Base-by-base conservation (phyloP, 306 rosid species). In the Hippophae tibetana region DNA sequence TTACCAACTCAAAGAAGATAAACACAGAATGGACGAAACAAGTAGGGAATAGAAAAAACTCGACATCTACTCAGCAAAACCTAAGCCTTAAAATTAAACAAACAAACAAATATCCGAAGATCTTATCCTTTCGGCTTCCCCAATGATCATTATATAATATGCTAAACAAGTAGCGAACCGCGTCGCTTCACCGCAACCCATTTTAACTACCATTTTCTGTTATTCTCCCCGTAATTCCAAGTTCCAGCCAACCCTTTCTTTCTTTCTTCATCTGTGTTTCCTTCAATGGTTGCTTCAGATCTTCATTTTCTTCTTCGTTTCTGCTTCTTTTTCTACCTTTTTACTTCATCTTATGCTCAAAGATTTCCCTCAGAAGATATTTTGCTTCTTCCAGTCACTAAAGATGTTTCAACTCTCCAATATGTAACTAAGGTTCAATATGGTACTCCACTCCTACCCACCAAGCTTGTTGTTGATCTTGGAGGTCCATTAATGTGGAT, bases 401-500 rank as follows among this genome's bases (percentile, higher is more conserved):
- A 86, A 54, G 84, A 90, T 11, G 5, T 5, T 25, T 43, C 75
- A 0, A 74, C 94, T 0, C 79, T 61, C 41, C 97, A 84, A 52
- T 90, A 90, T 75, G 7, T 82, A 6, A 79, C 86, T 56, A 43
- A 64, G 5, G 43, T 90, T 5, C 70, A 66, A 14, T 56, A 58
- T 11, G 88, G 89, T 5, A 69, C 79, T 47, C 86, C 87, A 7
- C 66, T 66, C 40, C 42, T 9, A 0, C 56, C 84, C 7, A 54
- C 74, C 23, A 68, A 66, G 2, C 83, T 86, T 8, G 86, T 76
- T 0, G 51, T 90, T 5, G 85, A 90, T 72, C 94, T 90, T 13
- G 74, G 79, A 10, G 82, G 80, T 3, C 72, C 83, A 2, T 62
- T 50, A 6, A 50, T 79, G 56, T 90, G 90, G 95, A 54, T 74